Percentiles rank a stretch among this genome's conserved stretches.
Conservation (phyloP, 805 yeast species). For the Millerozyma miso region DNA sequence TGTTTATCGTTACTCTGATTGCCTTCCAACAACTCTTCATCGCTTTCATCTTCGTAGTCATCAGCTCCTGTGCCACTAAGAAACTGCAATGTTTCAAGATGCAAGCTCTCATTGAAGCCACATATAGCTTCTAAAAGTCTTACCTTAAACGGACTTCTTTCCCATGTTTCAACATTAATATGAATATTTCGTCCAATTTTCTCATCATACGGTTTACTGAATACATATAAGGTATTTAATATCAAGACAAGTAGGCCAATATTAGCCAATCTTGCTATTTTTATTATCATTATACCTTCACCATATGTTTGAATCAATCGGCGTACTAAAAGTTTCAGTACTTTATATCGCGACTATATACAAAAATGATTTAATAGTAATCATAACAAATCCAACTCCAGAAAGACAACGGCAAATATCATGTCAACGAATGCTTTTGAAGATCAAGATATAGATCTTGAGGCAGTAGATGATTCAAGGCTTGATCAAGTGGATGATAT, state of each 20-base stretch:
- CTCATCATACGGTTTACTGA: not conserved
- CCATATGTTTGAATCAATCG: not conserved
- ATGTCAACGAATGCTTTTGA: constrained; percentile 22
- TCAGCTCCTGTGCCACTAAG: constrained; percentile 5
- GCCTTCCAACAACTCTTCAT: constrained; percentile 9
- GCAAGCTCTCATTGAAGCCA: constrained; percentile 30
- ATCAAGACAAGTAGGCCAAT: not conserved
- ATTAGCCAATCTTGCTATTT: not conserved
- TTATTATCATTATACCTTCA: not conserved
- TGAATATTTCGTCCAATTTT: not conserved
- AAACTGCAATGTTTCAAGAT: constrained; percentile 26
- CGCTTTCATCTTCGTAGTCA: constrained; percentile 6
- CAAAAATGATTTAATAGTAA: constrained; percentile 4
- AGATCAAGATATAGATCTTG: constrained; percentile 9
- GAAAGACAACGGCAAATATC: constrained; percentile 22
- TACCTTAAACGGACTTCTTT: constrained; percentile 35
- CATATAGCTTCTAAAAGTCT: constrained; percentile 41
- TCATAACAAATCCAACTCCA: constrained; percentile 19
- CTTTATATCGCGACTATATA: not conserved
- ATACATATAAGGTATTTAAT: not conserved
- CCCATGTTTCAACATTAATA: constrained; percentile 33
- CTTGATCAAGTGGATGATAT: constrained; percentile 6
- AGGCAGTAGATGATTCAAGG: constrained; percentile 1
- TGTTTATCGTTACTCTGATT: constrained; percentile 2
- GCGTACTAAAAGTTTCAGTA: not conserved